Evolutionary conservation across 805 yeast genomes (phyloP).

Genomic region (Cyberlindnera saturnus): DNA sequence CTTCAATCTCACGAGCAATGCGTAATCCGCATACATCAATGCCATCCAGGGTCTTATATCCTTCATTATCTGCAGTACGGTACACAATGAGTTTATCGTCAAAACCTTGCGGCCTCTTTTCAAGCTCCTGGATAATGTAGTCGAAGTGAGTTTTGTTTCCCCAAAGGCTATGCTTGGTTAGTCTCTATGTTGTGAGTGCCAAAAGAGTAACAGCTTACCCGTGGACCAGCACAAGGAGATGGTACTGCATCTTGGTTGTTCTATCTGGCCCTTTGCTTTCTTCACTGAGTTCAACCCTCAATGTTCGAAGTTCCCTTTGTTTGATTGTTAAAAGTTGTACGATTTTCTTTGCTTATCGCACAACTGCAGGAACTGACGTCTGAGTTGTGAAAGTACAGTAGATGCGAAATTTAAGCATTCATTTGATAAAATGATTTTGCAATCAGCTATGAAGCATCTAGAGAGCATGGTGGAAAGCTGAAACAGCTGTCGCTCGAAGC

Average conservation of each 20-base stretch:
- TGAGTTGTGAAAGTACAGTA: no score
- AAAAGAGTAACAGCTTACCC: conserved; percentile 2
- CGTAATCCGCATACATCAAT: conserved; percentile 79
- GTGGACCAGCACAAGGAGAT: conserved; percentile 13
- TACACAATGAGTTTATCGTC: conserved; percentile 16
- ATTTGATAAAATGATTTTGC: no score
- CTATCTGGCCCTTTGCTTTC: no score
- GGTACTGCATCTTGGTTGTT: conserved; percentile 4
- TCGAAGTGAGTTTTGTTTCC: conserved; percentile 66
- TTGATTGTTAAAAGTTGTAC: no score
- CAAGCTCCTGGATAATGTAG: conserved; percentile 47
- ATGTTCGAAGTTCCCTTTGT: no score
- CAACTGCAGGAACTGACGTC: no score
- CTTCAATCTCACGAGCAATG: conserved; percentile 59
- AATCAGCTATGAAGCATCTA: no score
- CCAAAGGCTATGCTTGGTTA: conserved; percentile 48
- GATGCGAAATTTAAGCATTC: no score
- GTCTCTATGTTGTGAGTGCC: neutral
- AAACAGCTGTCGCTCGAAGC: no score
- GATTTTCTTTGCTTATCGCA: no score
- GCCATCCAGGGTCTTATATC: conserved; percentile 80
- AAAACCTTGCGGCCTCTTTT: conserved; percentile 18
- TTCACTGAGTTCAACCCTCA: no score
- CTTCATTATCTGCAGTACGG: conserved; percentile 28
- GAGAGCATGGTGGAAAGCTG: no score